Evolutionary conservation across 2,329 filamentous ascomycete species (phyloP), one percentile per base, ranked within the genome.

Genomic region (Sclerotinia nivalis): DNA sequence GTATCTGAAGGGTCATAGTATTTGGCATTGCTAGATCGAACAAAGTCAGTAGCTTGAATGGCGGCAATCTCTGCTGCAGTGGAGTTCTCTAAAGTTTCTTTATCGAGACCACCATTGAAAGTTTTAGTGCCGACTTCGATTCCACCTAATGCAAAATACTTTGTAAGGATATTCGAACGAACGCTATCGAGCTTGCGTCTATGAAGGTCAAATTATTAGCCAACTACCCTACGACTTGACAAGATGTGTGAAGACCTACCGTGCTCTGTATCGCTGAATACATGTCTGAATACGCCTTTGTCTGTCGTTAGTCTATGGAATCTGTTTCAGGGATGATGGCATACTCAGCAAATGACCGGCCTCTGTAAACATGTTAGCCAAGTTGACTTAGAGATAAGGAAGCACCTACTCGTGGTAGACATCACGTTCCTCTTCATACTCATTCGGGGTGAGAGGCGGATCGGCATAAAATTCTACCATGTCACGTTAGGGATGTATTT

Each of bases 91-190:
- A 93, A 78, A 1, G 90, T 87, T n/a, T 87, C 84, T 64, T 83
- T 81, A 50, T 86, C 84, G 10, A 90, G 81, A 1, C 90, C 82
- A 13, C 82, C 85, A 37, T 81, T 86, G 75, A 94, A 96, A 78
- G 85, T 83, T 68, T 87, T 88, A 3, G 80, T 83, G 0, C 82
- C 80, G 10, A 85, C 82, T 56, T 93, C 89, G 54, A 99, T 86
- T 5, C 96, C 95, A 3, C 96, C 96, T 58, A 95, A 90, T 49
- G 87, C 85, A 70, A 98, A 86, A 77, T 96, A 97, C 73, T 91
- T 92, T 76, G 87, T 85, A 80, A 99, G 96, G 47, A 93, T 82
- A 25, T 85, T 82, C 6, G 83, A 79, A 34, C 88, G 88, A 5
- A 87, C 83, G 18, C 83, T 79, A 70, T 91, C 87, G 70, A 97